These are phyloP conservation scores for Limtongia smithiae DNA, from an alignment of 805 yeast species.

Conservation along the genomic window DNA sequence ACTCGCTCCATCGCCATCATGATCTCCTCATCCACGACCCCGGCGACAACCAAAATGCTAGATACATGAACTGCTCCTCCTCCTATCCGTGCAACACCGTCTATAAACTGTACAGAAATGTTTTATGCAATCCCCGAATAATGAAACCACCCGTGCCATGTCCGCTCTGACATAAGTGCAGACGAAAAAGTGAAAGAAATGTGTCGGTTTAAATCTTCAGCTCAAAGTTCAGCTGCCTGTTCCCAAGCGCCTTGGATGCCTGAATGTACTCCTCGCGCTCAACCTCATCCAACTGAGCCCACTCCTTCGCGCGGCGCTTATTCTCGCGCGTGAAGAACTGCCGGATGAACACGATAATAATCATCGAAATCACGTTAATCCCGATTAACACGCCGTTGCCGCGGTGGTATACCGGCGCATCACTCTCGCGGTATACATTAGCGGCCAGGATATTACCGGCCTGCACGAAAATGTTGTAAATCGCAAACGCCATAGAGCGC, in stretches of 20 bases:
- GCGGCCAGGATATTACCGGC: slow-evolving; percentile 51
- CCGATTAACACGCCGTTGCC: slow-evolving; percentile 45
- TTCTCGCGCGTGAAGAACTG: slow-evolving; percentile 36
- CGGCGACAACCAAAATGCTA: no score
- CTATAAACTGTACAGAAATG: no score
- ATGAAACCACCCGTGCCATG: no score
- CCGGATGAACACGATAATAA: background rate
- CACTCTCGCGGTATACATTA: slow-evolving; percentile 54
- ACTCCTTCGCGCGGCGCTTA: slow-evolving; percentile 39
- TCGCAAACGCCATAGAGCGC: slow-evolving; percentile 61
- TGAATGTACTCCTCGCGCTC: slow-evolving; percentile 47
- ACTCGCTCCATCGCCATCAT: no score
- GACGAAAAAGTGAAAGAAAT: no score
- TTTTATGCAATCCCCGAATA: no score
- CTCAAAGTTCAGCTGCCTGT: slow-evolving; percentile 51
- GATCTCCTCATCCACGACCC: no score
- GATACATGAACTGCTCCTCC: no score
- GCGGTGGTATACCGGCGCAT: slow-evolving; percentile 56
- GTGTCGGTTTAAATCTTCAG: slow-evolving; percentile 7
- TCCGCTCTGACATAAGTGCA: no score
- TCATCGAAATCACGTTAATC: background rate
- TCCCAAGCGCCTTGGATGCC: slow-evolving; percentile 51
- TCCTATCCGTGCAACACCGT: no score
- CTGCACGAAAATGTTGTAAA: slow-evolving; percentile 63
- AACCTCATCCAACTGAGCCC: slow-evolving; percentile 50